These are phyloP conservation scores for Penicillium lividum DNA, from an alignment of 495 filamentous ascomycete species.

Conservation along the genomic window DNA sequence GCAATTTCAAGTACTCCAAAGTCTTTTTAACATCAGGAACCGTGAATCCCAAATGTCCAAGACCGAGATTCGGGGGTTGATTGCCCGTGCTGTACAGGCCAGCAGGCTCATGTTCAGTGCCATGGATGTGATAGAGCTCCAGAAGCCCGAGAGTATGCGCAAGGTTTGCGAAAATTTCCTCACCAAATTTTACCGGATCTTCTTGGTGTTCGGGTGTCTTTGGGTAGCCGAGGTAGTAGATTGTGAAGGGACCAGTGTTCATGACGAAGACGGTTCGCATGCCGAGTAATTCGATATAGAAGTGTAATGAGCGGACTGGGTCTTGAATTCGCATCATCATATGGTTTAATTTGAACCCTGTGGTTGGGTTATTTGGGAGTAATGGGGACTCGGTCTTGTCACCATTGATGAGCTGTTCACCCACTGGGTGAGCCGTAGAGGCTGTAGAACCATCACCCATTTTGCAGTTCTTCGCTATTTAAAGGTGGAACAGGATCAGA, in stretches of 20 bases:
- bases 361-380: not conserved
- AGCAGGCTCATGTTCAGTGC: constrained; percentile 5
- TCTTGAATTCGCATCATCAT: constrained; percentile 11
- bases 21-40: not conserved
- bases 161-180: not conserved
- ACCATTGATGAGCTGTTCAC: constrained; percentile 2
- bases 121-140: constrained; percentile 7
- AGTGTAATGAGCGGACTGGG: not conserved
- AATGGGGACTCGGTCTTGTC: constrained; percentile 1
- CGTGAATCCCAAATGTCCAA: constrained; percentile 6
- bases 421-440: not conserved
- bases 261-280: constrained; percentile 8
- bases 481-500: not conserved
- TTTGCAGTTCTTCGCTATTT: not conserved
- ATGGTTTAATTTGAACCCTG: constrained; percentile 2
- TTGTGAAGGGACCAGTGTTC: constrained; percentile 5
- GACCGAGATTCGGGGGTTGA: not conserved
- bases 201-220: not conserved
- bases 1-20: not conserved
- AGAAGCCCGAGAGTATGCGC: constrained; percentile 4
- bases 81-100: constrained; percentile 5
- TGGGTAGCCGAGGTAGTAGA: constrained; percentile 7
- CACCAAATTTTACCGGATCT: not conserved
- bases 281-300: constrained; percentile 4
- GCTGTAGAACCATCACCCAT: not conserved